phyloP scores from a whole-genome alignment of 768 basidiomycete genomes.

The Hebeloma cylindrosporum region DNA sequence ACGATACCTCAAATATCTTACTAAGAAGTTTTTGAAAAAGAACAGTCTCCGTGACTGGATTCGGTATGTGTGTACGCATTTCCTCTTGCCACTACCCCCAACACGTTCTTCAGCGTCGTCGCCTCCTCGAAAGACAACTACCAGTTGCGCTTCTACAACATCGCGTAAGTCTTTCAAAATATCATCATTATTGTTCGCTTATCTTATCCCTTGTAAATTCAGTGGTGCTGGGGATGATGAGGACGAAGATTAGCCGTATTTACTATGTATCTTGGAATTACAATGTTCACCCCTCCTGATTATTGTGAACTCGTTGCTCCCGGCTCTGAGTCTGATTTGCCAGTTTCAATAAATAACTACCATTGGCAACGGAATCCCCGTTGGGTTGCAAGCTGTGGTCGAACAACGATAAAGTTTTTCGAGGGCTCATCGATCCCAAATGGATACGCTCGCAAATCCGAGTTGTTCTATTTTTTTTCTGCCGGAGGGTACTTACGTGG shows the following conservation, averaged over 20 bases:
- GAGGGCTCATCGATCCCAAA: too few species aligned
- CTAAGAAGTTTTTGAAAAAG: constrained; percentile 99
- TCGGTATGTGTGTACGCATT: constrained; percentile 49
- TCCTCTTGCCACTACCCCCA: neutral
- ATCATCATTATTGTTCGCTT: neutral
- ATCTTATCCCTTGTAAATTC: constrained; percentile 11
- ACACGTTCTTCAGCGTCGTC: constrained; percentile 61
- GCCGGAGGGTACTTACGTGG: too few species aligned
- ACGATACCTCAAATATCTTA: constrained; percentile 97
- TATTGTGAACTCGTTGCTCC: too few species aligned
- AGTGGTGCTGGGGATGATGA: constrained; percentile 39
- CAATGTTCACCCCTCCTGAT: too few species aligned
- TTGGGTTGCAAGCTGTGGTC: too few species aligned
- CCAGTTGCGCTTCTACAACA: constrained; percentile 93
- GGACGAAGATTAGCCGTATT: constrained; percentile 28
- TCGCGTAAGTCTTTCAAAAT: constrained; percentile 69
- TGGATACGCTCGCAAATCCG: too few species aligned
- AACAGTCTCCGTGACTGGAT: constrained; percentile 95
- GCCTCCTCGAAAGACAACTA: constrained; percentile 92
- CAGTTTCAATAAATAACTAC: too few species aligned
- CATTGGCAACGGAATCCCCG: too few species aligned
- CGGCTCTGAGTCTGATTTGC: too few species aligned
- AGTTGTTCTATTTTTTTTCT: too few species aligned
- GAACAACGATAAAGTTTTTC: too few species aligned
- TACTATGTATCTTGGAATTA: too few species aligned